Evolutionary conservation across 2,329 filamentous ascomycete genomes (phyloP), one percentile per base, ranked within the genome.

Genomic region (Arthroderma sp.): DNA sequence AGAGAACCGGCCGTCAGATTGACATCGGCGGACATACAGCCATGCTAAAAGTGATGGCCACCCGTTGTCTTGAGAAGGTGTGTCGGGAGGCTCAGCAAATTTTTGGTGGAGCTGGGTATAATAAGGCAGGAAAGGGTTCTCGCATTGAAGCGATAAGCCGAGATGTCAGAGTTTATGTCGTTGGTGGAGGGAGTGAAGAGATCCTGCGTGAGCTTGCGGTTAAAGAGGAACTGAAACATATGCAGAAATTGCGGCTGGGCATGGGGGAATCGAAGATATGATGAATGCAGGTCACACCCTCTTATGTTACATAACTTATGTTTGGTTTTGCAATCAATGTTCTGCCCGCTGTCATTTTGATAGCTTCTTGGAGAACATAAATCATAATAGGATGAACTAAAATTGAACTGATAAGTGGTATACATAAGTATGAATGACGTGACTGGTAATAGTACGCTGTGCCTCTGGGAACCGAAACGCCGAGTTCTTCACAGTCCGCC

Each of bases 11-110:
- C 5, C 45, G 29, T 9, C 27, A 63, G 32, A 58, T 68, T 7
- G 66, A 69, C 34, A 66, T 74, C 31, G 71, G 70, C 1, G 71
- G 71, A 0, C 68, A 71, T 61, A 73, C 70, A 10, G 72, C 71
- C 0, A 56, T 73, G 48, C 55, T 71, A 30, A 75, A 75, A 50
- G 68, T 74, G 3, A 68, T 73, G 57, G 69, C 66, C 27, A 74
- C 71, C 0, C 60, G 69, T 42, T 71, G 71, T 38, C 57, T 75
- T 36, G 73, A 76, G 55, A 69, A 71, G 54, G 71, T 68, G 38
- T 68, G 68, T 40, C 64, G 73, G 9, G 73, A 76, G 50, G 72
- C 72, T 3, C 73, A 76, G 56, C 73, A 77, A 54, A 65, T 76
- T 9, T 60, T 76, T 53, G 72, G 72, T 6, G 72, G 72, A 0